Base-by-base conservation (phyloP, 306 rosid species). In the Cicer bijugum region DNA sequence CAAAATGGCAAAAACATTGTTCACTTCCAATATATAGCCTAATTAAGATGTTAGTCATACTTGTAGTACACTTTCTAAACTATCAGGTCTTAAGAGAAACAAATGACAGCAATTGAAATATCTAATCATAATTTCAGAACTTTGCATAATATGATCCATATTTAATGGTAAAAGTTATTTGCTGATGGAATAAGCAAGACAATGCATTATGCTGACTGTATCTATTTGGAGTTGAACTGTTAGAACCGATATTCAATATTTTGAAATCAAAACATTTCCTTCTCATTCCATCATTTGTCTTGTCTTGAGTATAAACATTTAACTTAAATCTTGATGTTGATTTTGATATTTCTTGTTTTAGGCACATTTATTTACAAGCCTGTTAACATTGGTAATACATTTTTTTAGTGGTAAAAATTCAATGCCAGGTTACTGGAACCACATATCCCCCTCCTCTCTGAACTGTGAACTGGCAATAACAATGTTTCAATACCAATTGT, bases 341-440 rank as follows among this genome's bases (percentile, higher is more conserved):
- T 33, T 9, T 53, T 23, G 28, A 40, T 72, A 17, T 55, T 42
- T 56, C 37, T 42, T 57, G 44, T 42, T 17, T 55, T 33, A 42
- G 33, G 67, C 35, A 11, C 67, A 39, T 20, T 43, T 57, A 5
- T n/a, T 56, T 56, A 71, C 37, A 20, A 28, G 43, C 39, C n/a
- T 20, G 33, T 51, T 38, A 51, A 56, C 23, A 42, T 56, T 72
- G 65, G 11, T 59, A 59, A 33, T 59, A 33, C 67, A 11, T 16
- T 20, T 72, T 19, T 42, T 52, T 8, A 28, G 40, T 53, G 52
- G 40, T 53, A 38, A 51, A 16, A 16, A 52, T 53, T 71, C 43
- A 55, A 71, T 42, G n/a, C 55, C 43, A 71, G 42, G 23, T 10
- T 17, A 9, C 12, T 71, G 8, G 20, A 55, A 56, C 55, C 52